Conservation (phyloP, 2,329 filamentous ascomycete species). For the Ophiobolus disseminans region DNA sequence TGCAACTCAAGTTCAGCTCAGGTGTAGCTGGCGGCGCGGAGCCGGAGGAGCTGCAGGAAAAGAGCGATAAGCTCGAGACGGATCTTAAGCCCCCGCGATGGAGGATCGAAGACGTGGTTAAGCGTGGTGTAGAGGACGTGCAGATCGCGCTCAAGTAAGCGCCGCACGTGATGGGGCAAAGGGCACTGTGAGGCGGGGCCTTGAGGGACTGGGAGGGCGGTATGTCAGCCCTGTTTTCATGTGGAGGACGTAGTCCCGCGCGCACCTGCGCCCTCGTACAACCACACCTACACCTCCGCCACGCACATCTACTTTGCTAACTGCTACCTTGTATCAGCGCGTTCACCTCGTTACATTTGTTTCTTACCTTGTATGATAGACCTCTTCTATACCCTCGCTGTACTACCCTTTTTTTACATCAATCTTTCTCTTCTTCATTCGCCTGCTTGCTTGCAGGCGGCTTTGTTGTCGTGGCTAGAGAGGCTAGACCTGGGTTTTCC, state of each 20-base stretch:
- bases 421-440: not conserved
- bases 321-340: not conserved
- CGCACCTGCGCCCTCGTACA: not conserved
- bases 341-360: not conserved
- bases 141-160: constrained; percentile 72
- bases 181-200: not conserved
- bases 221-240: not conserved
- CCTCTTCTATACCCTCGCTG: constrained; percentile 31
- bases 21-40: constrained; percentile 89
- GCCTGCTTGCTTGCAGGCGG: not conserved
- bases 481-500: constrained; percentile 1
- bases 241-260: not conserved
- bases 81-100: constrained; percentile 75
- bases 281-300: not conserved
- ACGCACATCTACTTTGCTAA: not conserved
- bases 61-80: constrained; percentile 55
- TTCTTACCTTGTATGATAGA: constrained; percentile 15
- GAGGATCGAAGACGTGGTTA: constrained; percentile 77
- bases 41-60: constrained; percentile 77
- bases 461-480: not conserved
- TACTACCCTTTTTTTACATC: constrained; percentile 16
- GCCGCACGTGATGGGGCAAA: not conserved
- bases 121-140: constrained; percentile 75
- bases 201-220: not conserved
- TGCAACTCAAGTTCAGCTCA: constrained; percentile 97